Evolutionary conservation across 768 basidiomycete species (phyloP), one percentile per base, ranked within the genome.

Genomic region (Termitomyces sp.): DNA sequence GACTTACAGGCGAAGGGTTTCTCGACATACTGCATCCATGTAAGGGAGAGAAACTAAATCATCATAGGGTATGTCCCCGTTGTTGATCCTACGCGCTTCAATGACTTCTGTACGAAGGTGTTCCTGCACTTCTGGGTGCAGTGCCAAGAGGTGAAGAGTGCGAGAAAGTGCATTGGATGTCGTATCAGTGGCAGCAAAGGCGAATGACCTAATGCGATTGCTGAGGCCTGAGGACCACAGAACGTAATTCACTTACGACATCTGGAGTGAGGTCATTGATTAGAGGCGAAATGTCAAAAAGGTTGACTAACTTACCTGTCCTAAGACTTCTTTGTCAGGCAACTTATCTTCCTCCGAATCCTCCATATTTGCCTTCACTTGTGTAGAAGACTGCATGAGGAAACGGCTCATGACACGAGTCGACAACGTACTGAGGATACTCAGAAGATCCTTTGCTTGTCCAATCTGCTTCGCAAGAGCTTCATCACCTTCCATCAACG

Each of bases 21-120:
- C 65, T 4, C 62, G 57, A 41, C 62, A 65, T 2, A 66, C 50
- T 5, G 67, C 62, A 50, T 68, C 67, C 19, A 68, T 61, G 48
- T 59, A 66, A 6, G 67, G 67, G 7, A 68, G 57, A 1, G 43
- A 54, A 16, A 61, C 59, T 2, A 68, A 41, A 10, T 53, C 52
- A 12, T 68, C 67, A 27, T 66, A 65, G 3, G 57, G 47, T 12
- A 66, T 25, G n/a, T 54, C 45, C 7, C 59, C 59, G 17, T 42
- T 57, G 17, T 55, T 43, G 1, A 45, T 23, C 3, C 47, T 19
- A 14, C 47, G 66, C 1, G 68, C 67, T 19, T 63, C 61, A 7
- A 69, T 27, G n/a, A 81, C 68, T 58, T 81, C 79, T 32, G 68
- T 62, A 4, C 75, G 73, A 25, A 79, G 60, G 1, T 64, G 69